These are phyloP conservation scores for Trypanosoma caninum DNA, from an alignment of 208 protist species.

Conservation along the genomic window DNA sequence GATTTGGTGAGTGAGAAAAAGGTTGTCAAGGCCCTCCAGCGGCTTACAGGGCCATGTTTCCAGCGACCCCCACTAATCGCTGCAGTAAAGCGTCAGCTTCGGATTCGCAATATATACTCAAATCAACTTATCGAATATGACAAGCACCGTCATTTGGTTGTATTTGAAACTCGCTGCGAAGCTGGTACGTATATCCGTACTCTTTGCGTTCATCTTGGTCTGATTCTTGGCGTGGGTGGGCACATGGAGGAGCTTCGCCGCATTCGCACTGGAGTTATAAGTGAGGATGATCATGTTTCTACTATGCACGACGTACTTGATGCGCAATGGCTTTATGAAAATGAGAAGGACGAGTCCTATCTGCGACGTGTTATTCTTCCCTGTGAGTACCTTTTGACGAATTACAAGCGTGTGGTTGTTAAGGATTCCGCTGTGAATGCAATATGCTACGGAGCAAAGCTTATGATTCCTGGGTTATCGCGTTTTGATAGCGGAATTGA, in stretches of 20 bases:
- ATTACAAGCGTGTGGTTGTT: constrained; percentile 99
- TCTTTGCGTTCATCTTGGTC: constrained; percentile 99
- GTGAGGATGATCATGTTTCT: constrained; percentile 94
- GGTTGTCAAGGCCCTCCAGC: constrained; percentile 92
- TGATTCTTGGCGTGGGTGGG: constrained; percentile 97
- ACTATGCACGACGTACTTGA: constrained; percentile 99
- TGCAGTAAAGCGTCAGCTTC: constrained; percentile 97
- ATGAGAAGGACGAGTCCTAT: constrained; percentile 97
- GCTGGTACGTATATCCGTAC: constrained; percentile 99
- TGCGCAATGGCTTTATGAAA: constrained; percentile 98
- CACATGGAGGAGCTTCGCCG: constrained; percentile 99
- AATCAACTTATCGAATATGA: constrained; percentile 99
- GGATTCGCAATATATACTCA: constrained; percentile 99
- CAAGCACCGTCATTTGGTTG: constrained; percentile 93
- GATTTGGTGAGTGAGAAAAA: constrained; percentile 88
- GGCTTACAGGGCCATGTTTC: constrained; percentile 98
- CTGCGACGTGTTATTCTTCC: constrained; percentile 97
- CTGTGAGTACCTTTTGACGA: constrained; percentile 97
- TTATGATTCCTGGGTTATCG: constrained; percentile 99
- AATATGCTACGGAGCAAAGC: constrained; percentile 99
- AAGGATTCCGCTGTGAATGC: constrained; percentile 99
- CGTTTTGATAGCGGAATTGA: constrained; percentile 97
- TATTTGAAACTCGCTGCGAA: constrained; percentile 99
- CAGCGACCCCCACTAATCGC: constrained; percentile 99
- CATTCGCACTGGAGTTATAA: constrained; percentile 96